Evolutionary conservation across 2,329 filamentous ascomycete genomes (phyloP).

Genomic region (Fusarium lateritium): DNA sequence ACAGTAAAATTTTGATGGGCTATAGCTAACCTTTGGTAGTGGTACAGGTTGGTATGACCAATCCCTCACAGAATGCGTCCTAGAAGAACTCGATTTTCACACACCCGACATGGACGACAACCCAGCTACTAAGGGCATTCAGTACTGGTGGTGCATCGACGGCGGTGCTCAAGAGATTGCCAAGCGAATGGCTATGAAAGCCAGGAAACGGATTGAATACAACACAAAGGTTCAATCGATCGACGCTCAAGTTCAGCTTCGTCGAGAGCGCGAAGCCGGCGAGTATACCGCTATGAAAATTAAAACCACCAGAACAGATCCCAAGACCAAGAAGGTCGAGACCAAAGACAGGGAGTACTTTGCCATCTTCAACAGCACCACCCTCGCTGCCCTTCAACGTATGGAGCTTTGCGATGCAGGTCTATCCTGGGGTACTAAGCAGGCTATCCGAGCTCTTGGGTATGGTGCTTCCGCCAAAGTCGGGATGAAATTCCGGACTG

Average conservation of each 20-base stretch:
- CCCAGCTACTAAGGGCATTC: too few species aligned
- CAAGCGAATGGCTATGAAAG: constrained; percentile 20
- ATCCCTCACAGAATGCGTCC: constrained; percentile 32
- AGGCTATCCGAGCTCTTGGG: constrained; percentile 51
- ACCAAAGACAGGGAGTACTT: constrained; percentile 33
- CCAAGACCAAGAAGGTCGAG: too few species aligned
- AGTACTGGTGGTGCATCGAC: constrained; percentile 43
- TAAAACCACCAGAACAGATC: too few species aligned
- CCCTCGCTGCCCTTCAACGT: constrained; percentile 30
- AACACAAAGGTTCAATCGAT: constrained; percentile 36
- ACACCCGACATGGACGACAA: too few species aligned
- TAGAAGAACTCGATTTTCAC: constrained; percentile 46
- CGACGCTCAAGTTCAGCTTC: constrained; percentile 20
- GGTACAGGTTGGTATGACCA: constrained; percentile 47
- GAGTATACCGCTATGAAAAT: too few species aligned
- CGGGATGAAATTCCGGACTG: constrained; percentile 53
- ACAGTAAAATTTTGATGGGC: too few species aligned
- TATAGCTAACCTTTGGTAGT: not conserved
- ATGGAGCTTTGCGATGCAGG: constrained; percentile 46
- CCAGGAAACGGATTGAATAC: constrained; percentile 15
- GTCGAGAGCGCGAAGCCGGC: too few species aligned
- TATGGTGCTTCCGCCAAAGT: constrained; percentile 52
- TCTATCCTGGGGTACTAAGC: constrained; percentile 49
- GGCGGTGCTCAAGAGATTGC: constrained; percentile 36
- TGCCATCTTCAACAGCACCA: constrained; percentile 41